Evolutionary conservation across 148 eudicot species (phyloP).

Genomic region (Rhododendron henanense): DNA sequence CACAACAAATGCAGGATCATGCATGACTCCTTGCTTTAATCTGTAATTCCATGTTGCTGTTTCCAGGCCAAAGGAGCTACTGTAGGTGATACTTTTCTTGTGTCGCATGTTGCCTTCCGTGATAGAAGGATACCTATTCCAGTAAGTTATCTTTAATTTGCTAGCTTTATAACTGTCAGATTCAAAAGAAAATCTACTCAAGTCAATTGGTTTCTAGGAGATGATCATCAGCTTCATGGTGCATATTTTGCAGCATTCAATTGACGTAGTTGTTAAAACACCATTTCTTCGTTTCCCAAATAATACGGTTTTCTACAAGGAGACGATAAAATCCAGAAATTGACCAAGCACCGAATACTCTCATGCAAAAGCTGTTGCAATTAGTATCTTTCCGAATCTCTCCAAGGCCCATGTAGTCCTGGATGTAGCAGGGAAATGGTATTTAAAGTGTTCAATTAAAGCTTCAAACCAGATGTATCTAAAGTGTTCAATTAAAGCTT

Average conservation of each 20-base stretch:
- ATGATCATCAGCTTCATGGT: background rate
- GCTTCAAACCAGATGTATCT: background rate
- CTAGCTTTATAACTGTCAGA: background rate
- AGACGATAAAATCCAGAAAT: too few species aligned
- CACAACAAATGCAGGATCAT: background rate
- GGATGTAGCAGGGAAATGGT: too few species aligned
- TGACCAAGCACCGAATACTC: too few species aligned
- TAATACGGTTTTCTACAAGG: too few species aligned
- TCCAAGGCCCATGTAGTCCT: too few species aligned
- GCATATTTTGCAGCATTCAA: background rate
- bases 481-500: background rate
- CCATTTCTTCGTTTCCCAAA: background rate
- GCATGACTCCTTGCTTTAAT: background rate
- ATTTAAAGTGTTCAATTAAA: too few species aligned
- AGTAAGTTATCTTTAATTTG: constrained; percentile 40
- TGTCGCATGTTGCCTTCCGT: constrained; percentile 82
- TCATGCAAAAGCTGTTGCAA: too few species aligned
- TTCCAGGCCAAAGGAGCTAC: constrained; percentile 87
- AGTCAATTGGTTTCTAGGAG: background rate
- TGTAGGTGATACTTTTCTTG: constrained; percentile 81
- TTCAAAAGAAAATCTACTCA: background rate
- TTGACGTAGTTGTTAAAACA: background rate
- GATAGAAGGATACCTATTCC: constrained; percentile 98
- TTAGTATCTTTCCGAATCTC: too few species aligned
- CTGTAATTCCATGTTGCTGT: constrained; percentile 1